Conservation (phyloP, 139 green algal genomes). For the Pleodorina starrii region DNA sequence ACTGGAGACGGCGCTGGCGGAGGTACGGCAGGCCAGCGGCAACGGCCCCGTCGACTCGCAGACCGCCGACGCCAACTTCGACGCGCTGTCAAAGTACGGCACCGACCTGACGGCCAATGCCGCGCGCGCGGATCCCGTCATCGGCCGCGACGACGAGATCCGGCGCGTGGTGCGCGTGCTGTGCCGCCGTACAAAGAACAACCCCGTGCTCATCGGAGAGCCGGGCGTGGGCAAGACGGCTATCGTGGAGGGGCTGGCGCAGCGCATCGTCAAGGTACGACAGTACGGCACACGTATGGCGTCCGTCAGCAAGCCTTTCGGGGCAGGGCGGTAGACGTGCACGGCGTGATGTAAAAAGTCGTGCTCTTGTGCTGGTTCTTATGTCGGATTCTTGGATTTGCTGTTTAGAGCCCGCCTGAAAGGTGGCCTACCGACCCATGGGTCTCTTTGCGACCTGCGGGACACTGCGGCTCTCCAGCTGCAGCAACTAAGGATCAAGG, state of each 20-base stretch:
- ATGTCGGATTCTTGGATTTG: too few relatives aligned
- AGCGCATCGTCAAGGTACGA: constrained; percentile 85
- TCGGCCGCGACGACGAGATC: constrained; percentile 88
- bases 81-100: constrained; percentile 93
- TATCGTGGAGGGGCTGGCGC: constrained; percentile 93
- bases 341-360: too few relatives aligned
- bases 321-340: too few relatives aligned
- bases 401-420: too few relatives aligned
- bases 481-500: too few relatives aligned
- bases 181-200: constrained; percentile 97
- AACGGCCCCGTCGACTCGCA: constrained; percentile 63
- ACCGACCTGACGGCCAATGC: constrained; percentile 92
- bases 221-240: constrained; percentile 85
- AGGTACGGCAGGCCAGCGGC: constrained; percentile 65
- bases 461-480: too few relatives aligned
- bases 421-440: too few relatives aligned
- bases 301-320: too few relatives aligned
- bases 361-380: too few relatives aligned
- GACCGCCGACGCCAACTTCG: constrained; percentile 86
- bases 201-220: constrained; percentile 96
- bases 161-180: constrained; percentile 91
- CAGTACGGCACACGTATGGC: too few relatives aligned
- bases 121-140: constrained; percentile 94
- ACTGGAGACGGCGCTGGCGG: constrained; percentile 80
- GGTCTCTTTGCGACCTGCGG: too few relatives aligned